Conservation (phyloP, 306 rosid species). For the Potentilla sterilis region DNA sequence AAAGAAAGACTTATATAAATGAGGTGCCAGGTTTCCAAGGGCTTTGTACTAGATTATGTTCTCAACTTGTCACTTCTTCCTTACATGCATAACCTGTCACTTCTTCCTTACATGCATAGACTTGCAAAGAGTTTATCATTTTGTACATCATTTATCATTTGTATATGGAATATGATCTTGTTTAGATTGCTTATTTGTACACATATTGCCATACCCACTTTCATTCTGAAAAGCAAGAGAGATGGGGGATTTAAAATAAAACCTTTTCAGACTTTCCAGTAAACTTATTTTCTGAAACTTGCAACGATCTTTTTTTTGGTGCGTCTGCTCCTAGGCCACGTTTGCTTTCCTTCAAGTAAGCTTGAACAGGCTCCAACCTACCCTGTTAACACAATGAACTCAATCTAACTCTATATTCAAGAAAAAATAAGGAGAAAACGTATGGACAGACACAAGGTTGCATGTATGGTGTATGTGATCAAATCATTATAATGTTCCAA, state of each 20-base stretch:
- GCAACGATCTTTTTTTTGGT: background rate
- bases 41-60: background rate
- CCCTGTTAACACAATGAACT: conserved; percentile 1
- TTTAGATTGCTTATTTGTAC: background rate
- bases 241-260: background rate
- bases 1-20: background rate
- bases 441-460: background rate
- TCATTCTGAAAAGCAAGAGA: background rate
- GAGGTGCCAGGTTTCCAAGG: background rate
- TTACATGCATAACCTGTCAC: background rate
- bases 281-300: conserved; percentile 4
- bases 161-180: background rate
- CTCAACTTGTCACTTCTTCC: background rate
- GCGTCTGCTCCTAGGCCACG: conserved; percentile 12
- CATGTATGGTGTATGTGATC: background rate
- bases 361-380: conserved; percentile 12
- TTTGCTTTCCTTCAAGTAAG: conserved; percentile 14
- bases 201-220: background rate
- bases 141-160: background rate
- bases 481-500: background rate
- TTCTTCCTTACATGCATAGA: background rate
- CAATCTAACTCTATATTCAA: background rate
- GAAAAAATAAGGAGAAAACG: background rate
- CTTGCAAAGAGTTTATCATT: background rate
- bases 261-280: conserved; percentile 3